Evolutionary conservation across 305 asterid species (phyloP).

Genomic region (Euphrasia arctica): DNA sequence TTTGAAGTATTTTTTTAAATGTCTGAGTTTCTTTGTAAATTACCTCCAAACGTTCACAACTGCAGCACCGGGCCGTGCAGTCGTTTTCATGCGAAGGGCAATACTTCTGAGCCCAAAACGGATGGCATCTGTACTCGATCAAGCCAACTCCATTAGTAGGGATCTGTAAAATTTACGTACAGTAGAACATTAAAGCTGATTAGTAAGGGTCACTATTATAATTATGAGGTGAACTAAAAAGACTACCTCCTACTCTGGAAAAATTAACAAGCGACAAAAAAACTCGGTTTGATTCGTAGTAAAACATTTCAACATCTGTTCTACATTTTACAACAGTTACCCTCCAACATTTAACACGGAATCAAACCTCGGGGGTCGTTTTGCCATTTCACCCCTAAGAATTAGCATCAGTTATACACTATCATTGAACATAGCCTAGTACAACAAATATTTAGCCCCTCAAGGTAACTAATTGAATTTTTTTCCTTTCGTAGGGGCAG

Average conservation of each 20-base stretch:
- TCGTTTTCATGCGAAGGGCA: conserved; percentile 95
- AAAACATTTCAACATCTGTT: too few species aligned
- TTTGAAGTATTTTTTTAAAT: not conserved
- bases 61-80: conserved; percentile 76
- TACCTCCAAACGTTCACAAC: conserved; percentile 99
- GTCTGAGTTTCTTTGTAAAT: not conserved
- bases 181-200: not conserved
- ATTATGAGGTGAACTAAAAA: not conserved
- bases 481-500: not conserved
- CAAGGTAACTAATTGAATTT: not conserved
- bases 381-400: too few species aligned
- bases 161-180: conserved; percentile 45
- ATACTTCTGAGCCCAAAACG: conserved; percentile 92
- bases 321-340: too few species aligned
- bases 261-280: too few species aligned
- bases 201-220: not conserved
- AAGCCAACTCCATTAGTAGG: conserved; percentile 63
- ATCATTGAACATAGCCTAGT: too few species aligned
- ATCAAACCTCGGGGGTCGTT: too few species aligned
- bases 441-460: not conserved
- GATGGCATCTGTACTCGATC: conserved; percentile 94
- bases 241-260: not conserved
- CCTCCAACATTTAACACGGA: too few species aligned
- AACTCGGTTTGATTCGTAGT: conserved; percentile 7
- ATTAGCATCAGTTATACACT: too few species aligned